Evolutionary conservation across 169 alveolate genomes (phyloP), one percentile per base, ranked within the genome.

Genomic region (Cryptosporidium sp.): DNA sequence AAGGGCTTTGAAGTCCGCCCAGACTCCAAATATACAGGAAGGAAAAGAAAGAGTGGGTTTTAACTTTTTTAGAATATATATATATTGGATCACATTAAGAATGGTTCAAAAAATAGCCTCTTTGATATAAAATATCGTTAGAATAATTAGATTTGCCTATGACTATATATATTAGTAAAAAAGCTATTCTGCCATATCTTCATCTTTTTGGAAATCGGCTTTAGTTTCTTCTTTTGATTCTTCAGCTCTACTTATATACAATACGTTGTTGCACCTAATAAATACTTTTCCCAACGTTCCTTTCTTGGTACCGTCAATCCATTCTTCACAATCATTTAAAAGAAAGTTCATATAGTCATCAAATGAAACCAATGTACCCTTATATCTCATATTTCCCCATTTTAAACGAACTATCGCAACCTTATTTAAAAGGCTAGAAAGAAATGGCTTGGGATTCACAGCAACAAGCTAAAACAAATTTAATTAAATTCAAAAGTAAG

Each of bases 1-100:
- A 85, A 93, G 94, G 99, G 99, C 14, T 92, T 95, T 84, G 95
- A 95, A 37, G 98, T 96, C 16, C 95, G 98, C 70, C 96, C 98
- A 37, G 99, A 97, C 86, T 95, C 98, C 41, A 97, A 96, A 87
- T 98, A 96, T 80, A 96, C 99, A 48, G 99, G 99, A 50, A 95
- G 99, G 89, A 96, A 93, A 84, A 96, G 99, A 92, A 93, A 92
- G 52, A 70, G 91, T 70, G 89, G 94, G 31, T 95, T 95, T 65
- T 95, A 91, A 87, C 67, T 4, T 0, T 10, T 51, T 26, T 6
- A 26, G 18, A 29, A 16, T 50, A 71, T 10, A 45, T 10, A 45
- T 29, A 0, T 31, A 31, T 65, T 21, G 0, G 23, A 48, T 4
- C n/a, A 48, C 21, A 35, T 9, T 29, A 51, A n/a, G 31, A 37